Percentiles rank a stretch among this genome's conserved stretches.
These are phyloP conservation scores for Acephala macrosclerotiorum DNA, from an alignment of 2,329 filamentous ascomycete species.

Conservation along the genomic window DNA sequence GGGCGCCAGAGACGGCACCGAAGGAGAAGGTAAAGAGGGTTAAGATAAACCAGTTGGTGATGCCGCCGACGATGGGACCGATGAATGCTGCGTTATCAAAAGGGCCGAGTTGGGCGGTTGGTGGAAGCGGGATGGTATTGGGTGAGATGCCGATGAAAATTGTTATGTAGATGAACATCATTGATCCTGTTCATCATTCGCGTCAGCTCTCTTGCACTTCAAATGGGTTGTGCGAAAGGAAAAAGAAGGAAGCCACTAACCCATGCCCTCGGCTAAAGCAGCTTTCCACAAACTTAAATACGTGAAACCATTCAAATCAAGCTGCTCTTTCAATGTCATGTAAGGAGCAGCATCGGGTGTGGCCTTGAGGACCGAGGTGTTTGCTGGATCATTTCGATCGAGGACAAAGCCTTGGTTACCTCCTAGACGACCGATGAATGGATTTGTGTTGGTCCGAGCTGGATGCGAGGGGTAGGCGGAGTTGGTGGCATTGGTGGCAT, in stretches of 20 bases:
- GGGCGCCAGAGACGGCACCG: constrained; percentile 56
- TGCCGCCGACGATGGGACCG: constrained; percentile 45
- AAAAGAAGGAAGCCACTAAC: neutral
- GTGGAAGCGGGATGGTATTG: neutral
- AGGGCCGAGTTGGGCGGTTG: constrained; percentile 17
- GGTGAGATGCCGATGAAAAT: constrained; percentile 17
- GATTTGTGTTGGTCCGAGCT: constrained; percentile 14
- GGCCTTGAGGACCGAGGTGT: constrained; percentile 36
- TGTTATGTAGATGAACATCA: constrained; percentile 23
- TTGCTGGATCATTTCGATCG: constrained; percentile 36
- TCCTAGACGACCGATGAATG: constrained; percentile 47
- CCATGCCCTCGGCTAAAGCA: constrained; percentile 41
- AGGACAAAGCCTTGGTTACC: constrained; percentile 48
- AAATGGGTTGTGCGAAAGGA: too few relatives aligned
- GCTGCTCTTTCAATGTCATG: constrained; percentile 46
- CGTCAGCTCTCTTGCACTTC: neutral
- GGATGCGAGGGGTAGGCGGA: neutral
- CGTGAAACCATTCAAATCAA: constrained; percentile 46
- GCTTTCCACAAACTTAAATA: neutral
- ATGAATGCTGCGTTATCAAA: constrained; percentile 38
- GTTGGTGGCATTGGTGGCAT: neutral
- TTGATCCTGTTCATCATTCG: neutral
- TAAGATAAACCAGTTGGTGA: constrained; percentile 4
- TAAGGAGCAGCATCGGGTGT: constrained; percentile 52
- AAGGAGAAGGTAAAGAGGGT: constrained; percentile 44